Evolutionary conservation across 768 basidiomycete species (phyloP), one percentile per base, ranked within the genome.

Genomic region (Amanita rubescens): DNA sequence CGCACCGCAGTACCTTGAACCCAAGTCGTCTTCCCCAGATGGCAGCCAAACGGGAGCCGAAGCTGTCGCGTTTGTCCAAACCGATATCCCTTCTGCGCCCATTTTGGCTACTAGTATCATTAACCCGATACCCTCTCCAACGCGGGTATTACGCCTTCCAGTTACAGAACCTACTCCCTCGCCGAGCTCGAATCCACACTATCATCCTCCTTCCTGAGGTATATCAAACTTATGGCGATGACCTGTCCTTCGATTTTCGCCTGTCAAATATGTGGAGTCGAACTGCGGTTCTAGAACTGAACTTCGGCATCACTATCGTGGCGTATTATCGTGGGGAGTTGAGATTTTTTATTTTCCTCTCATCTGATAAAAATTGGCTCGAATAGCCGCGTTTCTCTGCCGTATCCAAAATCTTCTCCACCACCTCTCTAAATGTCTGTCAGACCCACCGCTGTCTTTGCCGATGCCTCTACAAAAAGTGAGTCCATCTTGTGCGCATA

Each of bases 391-490:
- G n/a, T n/a, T n/a, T n/a, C n/a, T 84, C 85, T 0, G 90, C 89
- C 0, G 87, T 90, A 34, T 90, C 89, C 49, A 94, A 59, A 55
- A 95, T 94, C 69, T 78, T 77, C 63, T 80, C 77, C 19, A 96
- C 93, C 5, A 95, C 80, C 51, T 88, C 85, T 25, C 68, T 71
- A 57, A 80, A 79, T 2, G 85, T 82, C 42, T 91, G 75, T 76
- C 5, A 97, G 94, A 14, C 87, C 86, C 0, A 89, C 75, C 7
- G 85, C 81, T 0, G 91, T 96, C 81, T 97, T 97, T 0, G 95
- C 95, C 0, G 87, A 90, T 0, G 91, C 85, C 71, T 98, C 95
- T 39, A 97, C 73, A 69, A 98, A 98, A 42, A 93, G 71, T n/a
- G 85, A 88, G 15, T 80, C 79, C 78, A 92, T 91, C 30, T 88